These are phyloP conservation scores for Vaucheria bursata DNA, from an alignment of 352 stramenopile species.

Conservation along the genomic window DNA sequence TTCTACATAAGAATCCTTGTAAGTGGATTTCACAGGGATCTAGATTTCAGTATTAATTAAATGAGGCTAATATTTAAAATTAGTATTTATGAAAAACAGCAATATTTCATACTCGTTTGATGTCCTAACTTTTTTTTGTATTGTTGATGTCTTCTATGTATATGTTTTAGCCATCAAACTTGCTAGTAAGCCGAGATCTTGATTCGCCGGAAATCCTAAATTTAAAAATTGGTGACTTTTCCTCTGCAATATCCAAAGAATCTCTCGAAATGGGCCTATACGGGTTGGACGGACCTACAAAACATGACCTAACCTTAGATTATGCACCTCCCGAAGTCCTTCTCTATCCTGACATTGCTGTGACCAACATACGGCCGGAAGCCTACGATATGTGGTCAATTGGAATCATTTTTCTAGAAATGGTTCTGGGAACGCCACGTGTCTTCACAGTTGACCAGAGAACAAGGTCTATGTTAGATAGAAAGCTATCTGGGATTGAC, in stretches of 20 bases:
- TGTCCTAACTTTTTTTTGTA: no score
- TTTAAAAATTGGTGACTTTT: conserved; percentile 73
- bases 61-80: no score
- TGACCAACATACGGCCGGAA: conserved; percentile 47
- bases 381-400: conserved; percentile 84
- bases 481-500: conserved; percentile 58
- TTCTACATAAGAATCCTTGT: no score
- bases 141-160: no score
- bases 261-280: conserved; percentile 68
- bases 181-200: no score
- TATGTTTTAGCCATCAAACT: no score
- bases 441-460: conserved; percentile 69
- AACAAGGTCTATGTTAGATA: conserved; percentile 77
- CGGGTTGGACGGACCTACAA: conserved; percentile 60
- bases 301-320: conserved; percentile 81
- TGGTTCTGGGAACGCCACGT: conserved; percentile 82
- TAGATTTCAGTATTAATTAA: no score
- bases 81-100: no score
- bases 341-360: conserved; percentile 48
- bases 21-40: no score
- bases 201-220: no score
- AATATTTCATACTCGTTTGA: no score
- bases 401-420: conserved; percentile 86
- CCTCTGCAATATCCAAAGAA: conserved; percentile 62
- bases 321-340: conserved; percentile 83